Evolutionary conservation across 2,329 filamentous ascomycete genomes (phyloP).

Genomic region (Cladosporium austrohemisphaericum): DNA sequence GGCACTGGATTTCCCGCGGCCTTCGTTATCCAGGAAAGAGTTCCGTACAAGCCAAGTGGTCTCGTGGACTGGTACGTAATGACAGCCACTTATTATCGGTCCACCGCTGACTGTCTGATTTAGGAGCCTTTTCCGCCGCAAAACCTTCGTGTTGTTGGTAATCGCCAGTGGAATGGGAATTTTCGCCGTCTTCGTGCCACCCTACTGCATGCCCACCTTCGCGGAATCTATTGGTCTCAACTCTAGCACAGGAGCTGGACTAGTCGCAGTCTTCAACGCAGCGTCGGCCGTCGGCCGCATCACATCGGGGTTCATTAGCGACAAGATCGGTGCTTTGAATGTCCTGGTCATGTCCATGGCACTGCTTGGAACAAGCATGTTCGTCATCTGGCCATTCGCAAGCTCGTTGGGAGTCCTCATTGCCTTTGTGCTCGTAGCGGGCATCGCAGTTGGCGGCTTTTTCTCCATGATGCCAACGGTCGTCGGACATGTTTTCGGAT

Average conservation of each 20-base stretch:
- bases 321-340: constrained; percentile 54
- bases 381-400: constrained; percentile 60
- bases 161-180: constrained; percentile 53
- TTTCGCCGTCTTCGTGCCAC: constrained; percentile 59
- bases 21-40: constrained; percentile 50
- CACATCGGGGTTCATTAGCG: constrained; percentile 51
- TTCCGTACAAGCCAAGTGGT: constrained; percentile 24
- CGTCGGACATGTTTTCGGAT: constrained; percentile 58
- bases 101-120: constrained; percentile 38
- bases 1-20: constrained; percentile 55
- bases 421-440: constrained; percentile 58
- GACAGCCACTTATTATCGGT: not conserved
- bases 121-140: constrained; percentile 37
- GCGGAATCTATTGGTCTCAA: constrained; percentile 53
- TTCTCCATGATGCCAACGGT: constrained; percentile 63
- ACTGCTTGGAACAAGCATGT: constrained; percentile 55
- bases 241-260: constrained; percentile 30
- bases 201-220: constrained; percentile 60
- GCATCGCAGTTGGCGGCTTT: constrained; percentile 59
- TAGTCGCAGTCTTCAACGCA: constrained; percentile 61
- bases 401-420: constrained; percentile 52
- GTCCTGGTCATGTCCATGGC: constrained; percentile 50
- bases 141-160: constrained; percentile 53
- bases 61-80: constrained; percentile 9
- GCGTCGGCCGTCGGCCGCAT: constrained; percentile 58